Base-by-base conservation (phyloP, 2,329 filamentous ascomycete genomes). In the Chrysoporthe puriensis region DNA sequence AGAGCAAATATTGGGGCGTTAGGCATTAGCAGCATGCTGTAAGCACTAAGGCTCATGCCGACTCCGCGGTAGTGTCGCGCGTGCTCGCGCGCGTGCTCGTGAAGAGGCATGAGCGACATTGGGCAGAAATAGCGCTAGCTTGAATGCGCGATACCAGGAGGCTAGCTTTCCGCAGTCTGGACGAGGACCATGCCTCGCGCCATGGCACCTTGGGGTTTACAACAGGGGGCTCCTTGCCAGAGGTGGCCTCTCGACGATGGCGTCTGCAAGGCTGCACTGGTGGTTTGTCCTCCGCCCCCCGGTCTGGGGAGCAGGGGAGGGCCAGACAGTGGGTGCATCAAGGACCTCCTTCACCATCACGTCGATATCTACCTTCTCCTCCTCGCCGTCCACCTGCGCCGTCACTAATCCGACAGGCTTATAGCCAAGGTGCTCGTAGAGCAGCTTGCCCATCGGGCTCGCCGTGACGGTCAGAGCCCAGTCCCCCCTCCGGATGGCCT, bases 361-460 rank as follows among this genome's bases (percentile, higher is more conserved):
- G n/a, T 26, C 13, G 6, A 52, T 52, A n/a, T 52, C 48, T 6
- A 52, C 48, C n/a, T 21, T 8, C 21, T 52, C 48, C 21, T 52
- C 48, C n/a, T 52, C 48, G 2, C 48, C 48, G 14, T 52, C 21
- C 48, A 52, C 48, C 6, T 52, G 48, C 3, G 48, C 48, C 7
- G 48, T 52, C 21, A 32, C 48, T 52, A 21, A n/a, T 52, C 48
- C 48, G 14, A 52, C n/a, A 4, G 26, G 48, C 1, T 4, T n/a
- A 14, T 52, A 52, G 48, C 48, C 48, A 32, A 52, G 48, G 9
- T 52, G 48, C n/a, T n/a, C 21, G 48, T 52, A 52, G 3, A 52
- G 48, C 48, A 52, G 48, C 48, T 26, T 52, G 48, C 48, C 48
- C 48, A 52, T 52, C n/a, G 48, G 48, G 48, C 48, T 52, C n/a